phyloP scores from a whole-genome alignment of 768 basidiomycete species.

The Boletus reticulatus region DNA sequence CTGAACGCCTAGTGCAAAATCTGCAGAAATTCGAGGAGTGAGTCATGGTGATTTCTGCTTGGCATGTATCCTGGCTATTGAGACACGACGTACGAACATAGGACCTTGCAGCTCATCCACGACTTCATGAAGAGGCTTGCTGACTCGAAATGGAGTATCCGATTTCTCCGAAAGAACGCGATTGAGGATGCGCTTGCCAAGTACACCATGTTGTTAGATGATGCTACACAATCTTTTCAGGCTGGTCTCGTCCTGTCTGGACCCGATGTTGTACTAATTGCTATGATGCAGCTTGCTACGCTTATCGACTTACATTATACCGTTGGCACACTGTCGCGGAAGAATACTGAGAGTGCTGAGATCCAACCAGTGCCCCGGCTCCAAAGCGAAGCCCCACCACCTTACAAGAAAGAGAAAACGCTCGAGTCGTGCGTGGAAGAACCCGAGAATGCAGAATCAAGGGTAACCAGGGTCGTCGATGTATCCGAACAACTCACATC shows the following conservation, averaged over 20 bases:
- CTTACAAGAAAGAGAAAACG: constrained; percentile 14
- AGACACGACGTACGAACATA: constrained; percentile 14
- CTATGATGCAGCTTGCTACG: constrained; percentile 37
- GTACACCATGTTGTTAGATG: constrained; percentile 36
- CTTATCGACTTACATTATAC: constrained; percentile 48
- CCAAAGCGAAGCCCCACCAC: constrained; percentile 15
- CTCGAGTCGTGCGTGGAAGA: neutral
- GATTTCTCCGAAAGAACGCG: constrained; percentile 38
- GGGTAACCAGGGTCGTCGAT: neutral
- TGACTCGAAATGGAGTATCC: constrained; percentile 39
- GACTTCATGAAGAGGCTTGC: constrained; percentile 40
- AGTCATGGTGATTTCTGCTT: constrained; percentile 4
- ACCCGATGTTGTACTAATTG: neutral
- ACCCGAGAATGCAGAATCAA: neutral
- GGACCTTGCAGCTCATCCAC: constrained; percentile 38
- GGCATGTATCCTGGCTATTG: neutral
- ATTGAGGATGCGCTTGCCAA: constrained; percentile 40
- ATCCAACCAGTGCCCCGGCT: neutral
- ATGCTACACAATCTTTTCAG: constrained; percentile 48
- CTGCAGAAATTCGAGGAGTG: constrained; percentile 42
- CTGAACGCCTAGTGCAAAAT: constrained; percentile 38
- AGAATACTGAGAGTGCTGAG: neutral
- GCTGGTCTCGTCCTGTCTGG: constrained; percentile 17
- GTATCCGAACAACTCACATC: neutral
- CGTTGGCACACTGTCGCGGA: constrained; percentile 25